These are phyloP conservation scores for Usnea hakonensis DNA, from an alignment of 495 filamentous ascomycete genomes.

Conservation along the genomic window DNA sequence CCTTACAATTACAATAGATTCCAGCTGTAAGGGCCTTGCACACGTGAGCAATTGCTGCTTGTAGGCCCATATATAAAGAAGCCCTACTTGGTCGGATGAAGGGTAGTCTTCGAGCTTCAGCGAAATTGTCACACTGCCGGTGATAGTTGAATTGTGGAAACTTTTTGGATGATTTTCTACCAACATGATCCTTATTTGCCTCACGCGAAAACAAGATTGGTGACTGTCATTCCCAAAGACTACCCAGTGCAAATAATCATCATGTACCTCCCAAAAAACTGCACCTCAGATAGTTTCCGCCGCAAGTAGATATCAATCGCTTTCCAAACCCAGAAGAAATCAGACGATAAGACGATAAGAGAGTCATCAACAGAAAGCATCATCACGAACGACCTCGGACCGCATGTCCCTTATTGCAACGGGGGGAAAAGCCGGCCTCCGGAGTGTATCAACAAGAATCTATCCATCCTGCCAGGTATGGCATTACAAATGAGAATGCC, in stretches of 20 bases:
- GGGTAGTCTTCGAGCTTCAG: no score
- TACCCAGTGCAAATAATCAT: background rate
- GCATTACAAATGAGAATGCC: background rate
- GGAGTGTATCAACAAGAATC: conserved; percentile 1
- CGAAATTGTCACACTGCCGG: background rate
- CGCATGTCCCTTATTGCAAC: background rate
- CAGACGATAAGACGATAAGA: background rate
- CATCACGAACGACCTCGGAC: conserved; percentile 1
- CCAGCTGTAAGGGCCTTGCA: background rate
- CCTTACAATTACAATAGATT: background rate
- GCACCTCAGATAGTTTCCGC: background rate
- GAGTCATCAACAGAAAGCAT: conserved; percentile 3
- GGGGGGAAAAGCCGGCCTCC: conserved; percentile 6
- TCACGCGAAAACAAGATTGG: background rate
- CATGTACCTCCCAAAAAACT: background rate
- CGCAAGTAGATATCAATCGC: background rate
- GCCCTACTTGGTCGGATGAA: background rate
- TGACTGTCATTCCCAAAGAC: background rate
- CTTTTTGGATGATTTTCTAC: background rate
- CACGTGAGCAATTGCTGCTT: no score
- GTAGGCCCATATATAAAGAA: background rate
- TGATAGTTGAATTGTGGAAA: background rate
- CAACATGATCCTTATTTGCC: background rate
- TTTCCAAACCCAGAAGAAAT: background rate
- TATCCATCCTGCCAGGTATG: conserved; percentile 1